Evolutionary conservation across 345 rosid species (phyloP).

Genomic region (Gossypium arboreum): DNA sequence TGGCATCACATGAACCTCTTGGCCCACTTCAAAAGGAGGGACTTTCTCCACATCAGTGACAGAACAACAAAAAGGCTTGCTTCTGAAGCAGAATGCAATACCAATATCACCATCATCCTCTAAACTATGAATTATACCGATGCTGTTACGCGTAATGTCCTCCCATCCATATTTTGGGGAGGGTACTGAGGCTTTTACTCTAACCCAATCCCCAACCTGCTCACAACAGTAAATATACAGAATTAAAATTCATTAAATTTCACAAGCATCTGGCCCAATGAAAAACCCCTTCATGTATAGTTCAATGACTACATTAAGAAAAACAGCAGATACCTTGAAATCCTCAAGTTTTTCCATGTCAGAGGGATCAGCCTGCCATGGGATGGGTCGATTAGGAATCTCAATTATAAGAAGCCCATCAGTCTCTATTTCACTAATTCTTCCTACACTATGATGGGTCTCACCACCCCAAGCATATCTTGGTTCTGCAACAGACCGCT

Average conservation of each 20-base stretch:
- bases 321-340: conserved; percentile 55
- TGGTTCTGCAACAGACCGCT: conserved; percentile 98
- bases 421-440: conserved; percentile 80
- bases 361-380: conserved; percentile 98
- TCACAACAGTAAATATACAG: conserved; percentile 12
- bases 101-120: conserved; percentile 96
- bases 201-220: conserved; percentile 98
- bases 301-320: conserved; percentile 8
- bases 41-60: conserved; percentile 93
- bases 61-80: conserved; percentile 87
- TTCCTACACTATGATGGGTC: conserved; percentile 99
- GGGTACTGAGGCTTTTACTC: conserved; percentile 88
- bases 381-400: conserved; percentile 83
- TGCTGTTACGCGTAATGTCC: conserved; percentile 70
- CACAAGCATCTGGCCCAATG: background rate
- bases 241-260: conserved; percentile 10
- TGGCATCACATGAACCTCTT: conserved; percentile 74
- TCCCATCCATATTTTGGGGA: conserved; percentile 99
- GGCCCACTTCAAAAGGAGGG: conserved; percentile 80
- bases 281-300: background rate
- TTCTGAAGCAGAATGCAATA: conserved; percentile 88
- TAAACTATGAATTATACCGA: conserved; percentile 87
- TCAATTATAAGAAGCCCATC: conserved; percentile 93
- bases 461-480: conserved; percentile 99
- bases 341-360: conserved; percentile 99